phyloP scores from a whole-genome alignment of 176 grass and related monocot species.

The Areca catechu region DNA sequence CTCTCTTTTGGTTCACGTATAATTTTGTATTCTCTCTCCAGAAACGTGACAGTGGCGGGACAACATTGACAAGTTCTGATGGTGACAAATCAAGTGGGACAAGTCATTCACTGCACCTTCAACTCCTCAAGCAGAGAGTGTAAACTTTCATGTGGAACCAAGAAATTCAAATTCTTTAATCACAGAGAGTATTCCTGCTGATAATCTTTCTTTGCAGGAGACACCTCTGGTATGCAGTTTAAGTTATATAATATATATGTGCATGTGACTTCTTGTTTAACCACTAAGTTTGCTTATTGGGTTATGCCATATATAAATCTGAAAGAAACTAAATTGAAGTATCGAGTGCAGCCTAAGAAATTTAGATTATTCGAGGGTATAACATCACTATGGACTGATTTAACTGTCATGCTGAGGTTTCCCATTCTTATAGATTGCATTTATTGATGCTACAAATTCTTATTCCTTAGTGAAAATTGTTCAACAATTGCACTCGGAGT shows the following conservation, averaged over 20 bases:
- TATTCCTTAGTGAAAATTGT: too few relatives aligned
- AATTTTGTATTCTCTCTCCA: slow-evolving; percentile 18
- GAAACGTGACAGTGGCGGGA: slow-evolving; percentile 51
- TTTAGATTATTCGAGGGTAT: too few relatives aligned
- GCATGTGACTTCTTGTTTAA: too few relatives aligned
- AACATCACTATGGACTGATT: too few relatives aligned
- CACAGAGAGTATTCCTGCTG: slow-evolving; percentile 48
- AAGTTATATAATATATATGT: background rate
- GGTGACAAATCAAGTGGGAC: slow-evolving; percentile 58
- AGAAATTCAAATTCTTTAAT: slow-evolving; percentile 67
- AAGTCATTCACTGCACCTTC: slow-evolving; percentile 56
- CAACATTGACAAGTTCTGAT: slow-evolving; percentile 46
- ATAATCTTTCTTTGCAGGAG: slow-evolving; percentile 51
- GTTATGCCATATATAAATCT: too few relatives aligned
- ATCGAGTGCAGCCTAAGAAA: too few relatives aligned
- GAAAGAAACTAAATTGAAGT: too few relatives aligned
- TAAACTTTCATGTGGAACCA: slow-evolving; percentile 62
- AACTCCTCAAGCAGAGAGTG: slow-evolving; percentile 71
- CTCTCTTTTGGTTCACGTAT: background rate
- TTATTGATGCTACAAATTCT: too few relatives aligned
- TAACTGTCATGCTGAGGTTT: too few relatives aligned
- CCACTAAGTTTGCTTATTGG: too few relatives aligned
- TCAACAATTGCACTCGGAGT: too few relatives aligned
- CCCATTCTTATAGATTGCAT: too few relatives aligned
- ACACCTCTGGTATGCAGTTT: slow-evolving; percentile 42